Percentiles rank a stretch among this genome's conserved stretches.
Conservation (phyloP, 1,139 yeast genomes). For the Arxiozyma telluris region DNA sequence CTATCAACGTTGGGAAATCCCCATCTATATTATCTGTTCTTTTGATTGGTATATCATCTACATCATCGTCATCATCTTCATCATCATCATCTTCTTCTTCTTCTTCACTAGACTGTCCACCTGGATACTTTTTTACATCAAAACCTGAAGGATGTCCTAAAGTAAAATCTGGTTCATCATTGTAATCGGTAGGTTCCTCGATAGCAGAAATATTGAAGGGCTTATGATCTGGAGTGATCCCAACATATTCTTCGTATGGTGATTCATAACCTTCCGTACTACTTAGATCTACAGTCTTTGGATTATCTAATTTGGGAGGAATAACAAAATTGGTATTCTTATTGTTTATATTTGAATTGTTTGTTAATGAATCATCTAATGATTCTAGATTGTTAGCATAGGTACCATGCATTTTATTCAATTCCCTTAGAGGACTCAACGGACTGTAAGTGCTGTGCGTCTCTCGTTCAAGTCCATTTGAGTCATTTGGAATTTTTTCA, state of each 20-base stretch:
- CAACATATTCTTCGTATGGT: slow-evolving; percentile 24
- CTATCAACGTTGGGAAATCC: slow-evolving; percentile 10
- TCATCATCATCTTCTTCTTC: slow-evolving; percentile 5
- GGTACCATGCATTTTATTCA: neutral
- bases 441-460: neutral
- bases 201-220: slow-evolving; percentile 21
- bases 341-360: neutral
- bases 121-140: neutral
- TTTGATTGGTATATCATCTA: neutral
- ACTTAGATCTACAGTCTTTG: neutral
- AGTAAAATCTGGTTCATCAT: slow-evolving; percentile 7
- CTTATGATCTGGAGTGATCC: slow-evolving; percentile 16
- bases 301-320: neutral
- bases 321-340: neutral
- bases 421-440: neutral
- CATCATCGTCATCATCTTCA: neutral
- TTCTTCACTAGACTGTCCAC: neutral
- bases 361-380: neutral
- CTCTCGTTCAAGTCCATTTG: neutral
- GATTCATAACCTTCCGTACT: slow-evolving; percentile 8
- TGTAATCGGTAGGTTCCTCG: slow-evolving; percentile 17
- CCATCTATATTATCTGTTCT: slow-evolving; percentile 3
- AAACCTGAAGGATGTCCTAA: slow-evolving; percentile 2
- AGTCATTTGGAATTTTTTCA: neutral
- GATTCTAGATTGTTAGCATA: neutral